Conservation (phyloP, 2,329 filamentous ascomycete species). For the Sporothrix euskadiensis region DNA sequence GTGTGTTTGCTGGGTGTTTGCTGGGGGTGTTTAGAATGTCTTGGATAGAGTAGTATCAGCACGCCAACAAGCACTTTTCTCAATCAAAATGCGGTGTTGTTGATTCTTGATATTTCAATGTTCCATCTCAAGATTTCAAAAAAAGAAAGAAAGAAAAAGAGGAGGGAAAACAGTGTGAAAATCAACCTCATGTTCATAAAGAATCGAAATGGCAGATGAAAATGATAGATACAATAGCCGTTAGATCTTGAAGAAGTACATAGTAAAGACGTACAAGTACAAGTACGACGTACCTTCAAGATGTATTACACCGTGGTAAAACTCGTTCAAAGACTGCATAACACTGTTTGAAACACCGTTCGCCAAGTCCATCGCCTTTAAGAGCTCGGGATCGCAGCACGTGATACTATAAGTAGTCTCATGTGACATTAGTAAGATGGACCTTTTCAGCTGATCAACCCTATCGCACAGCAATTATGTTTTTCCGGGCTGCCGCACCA, state of each 20-base stretch:
- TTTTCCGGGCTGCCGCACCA: constrained; percentile 31
- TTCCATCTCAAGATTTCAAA: no score
- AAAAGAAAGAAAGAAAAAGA: no score
- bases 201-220: background rate
- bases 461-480: constrained; percentile 30
- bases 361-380: background rate
- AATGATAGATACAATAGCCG: background rate
- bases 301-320: background rate
- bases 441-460: constrained; percentile 12
- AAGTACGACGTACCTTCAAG: background rate
- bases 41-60: background rate
- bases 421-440: background rate
- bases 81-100: background rate
- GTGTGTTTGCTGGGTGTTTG: background rate
- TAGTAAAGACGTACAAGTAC: background rate
- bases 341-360: background rate
- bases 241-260: no score
- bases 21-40: background rate
- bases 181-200: no score
- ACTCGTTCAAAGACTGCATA: background rate
- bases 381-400: background rate
- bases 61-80: background rate
- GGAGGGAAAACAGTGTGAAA: no score
- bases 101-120: background rate
- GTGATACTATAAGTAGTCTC: background rate